Percentiles rank a stretch among this genome's conserved stretches.
Evolutionary conservation across 305 asterid genomes (phyloP).

Genomic region (Fraxinus sp.): DNA sequence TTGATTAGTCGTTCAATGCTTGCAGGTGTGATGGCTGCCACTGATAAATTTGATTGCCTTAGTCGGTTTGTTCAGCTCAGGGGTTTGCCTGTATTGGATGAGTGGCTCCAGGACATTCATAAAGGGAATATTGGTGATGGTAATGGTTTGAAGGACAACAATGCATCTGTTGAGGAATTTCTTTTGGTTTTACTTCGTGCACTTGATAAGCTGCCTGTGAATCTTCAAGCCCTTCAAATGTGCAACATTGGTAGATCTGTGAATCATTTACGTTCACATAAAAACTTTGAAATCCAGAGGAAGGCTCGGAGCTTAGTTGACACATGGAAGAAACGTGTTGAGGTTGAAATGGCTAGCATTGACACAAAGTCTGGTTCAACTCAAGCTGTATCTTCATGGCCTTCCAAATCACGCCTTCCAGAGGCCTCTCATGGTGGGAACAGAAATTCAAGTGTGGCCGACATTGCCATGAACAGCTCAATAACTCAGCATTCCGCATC

Average conservation of each 20-base stretch:
- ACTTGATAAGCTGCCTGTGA: constrained; percentile 78
- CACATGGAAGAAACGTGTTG: constrained; percentile 91
- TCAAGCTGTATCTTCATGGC: constrained; percentile 49
- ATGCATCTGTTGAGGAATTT: constrained; percentile 67
- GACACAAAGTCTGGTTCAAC: constrained; percentile 58
- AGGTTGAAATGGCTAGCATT: constrained; percentile 73
- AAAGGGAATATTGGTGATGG: constrained; percentile 63
- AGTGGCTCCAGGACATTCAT: constrained; percentile 93
- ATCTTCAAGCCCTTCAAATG: constrained; percentile 69
- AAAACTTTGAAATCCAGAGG: constrained; percentile 65
- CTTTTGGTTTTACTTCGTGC: constrained; percentile 77
- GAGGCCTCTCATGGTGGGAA: constrained; percentile 55
- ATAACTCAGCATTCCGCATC: constrained; percentile 49
- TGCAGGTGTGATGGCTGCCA: constrained; percentile 72
- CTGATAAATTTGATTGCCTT: constrained; percentile 82
- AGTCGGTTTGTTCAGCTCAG: constrained; percentile 69
- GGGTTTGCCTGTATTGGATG: constrained; percentile 77
- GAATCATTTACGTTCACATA: constrained; percentile 77
- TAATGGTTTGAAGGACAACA: constrained; percentile 51
- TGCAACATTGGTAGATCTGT: constrained; percentile 88
- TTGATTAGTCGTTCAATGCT: constrained; percentile 64
- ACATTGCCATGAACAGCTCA: constrained; percentile 54
- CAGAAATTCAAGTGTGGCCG: constrained; percentile 53
- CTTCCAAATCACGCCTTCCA: constrained; percentile 63
- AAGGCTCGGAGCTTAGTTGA: constrained; percentile 79